Percentiles rank a stretch among this genome's conserved stretches.
phyloP scores from a whole-genome alignment of 441 rosid species.

The Francoa sonchifolia region DNA sequence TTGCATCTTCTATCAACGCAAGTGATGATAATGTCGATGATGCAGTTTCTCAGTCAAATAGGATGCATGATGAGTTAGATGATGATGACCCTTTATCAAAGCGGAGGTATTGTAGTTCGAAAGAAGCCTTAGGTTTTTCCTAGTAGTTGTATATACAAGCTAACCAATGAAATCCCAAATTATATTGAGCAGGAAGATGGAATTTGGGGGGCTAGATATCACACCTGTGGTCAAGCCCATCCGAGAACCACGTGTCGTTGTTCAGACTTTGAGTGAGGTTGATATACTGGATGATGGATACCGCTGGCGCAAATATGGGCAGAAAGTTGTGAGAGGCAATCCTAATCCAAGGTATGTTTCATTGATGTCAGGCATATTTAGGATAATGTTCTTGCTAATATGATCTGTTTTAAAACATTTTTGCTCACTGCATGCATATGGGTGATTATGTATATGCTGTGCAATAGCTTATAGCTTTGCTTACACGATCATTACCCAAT shows the following conservation, averaged over 20 bases:
- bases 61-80: slow-evolving; percentile 33
- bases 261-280: slow-evolving; percentile 59
- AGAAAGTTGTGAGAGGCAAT: slow-evolving; percentile 87
- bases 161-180: slow-evolving; percentile 13
- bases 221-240: slow-evolving; percentile 55
- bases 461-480: no score
- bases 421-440: background rate
- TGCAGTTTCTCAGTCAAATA: slow-evolving; percentile 6
- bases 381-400: background rate
- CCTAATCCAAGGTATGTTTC: slow-evolving; percentile 71
- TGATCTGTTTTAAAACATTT: background rate
- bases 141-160: slow-evolving; percentile 1
- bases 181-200: slow-evolving; percentile 54
- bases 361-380: background rate
- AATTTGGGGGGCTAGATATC: slow-evolving; percentile 47
- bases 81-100: slow-evolving; percentile 71
- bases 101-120: slow-evolving; percentile 42
- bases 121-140: slow-evolving; percentile 3
- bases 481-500: no score
- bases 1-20: slow-evolving; percentile 38
- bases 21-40: slow-evolving; percentile 45
- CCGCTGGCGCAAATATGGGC: slow-evolving; percentile 99
- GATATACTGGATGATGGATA: slow-evolving; percentile 87
- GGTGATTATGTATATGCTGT: no score
- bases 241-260: slow-evolving; percentile 44